These are phyloP conservation scores for Yamadazyma spencermartinsiae DNA, from an alignment of 1,139 yeast genomes.

Conservation along the genomic window DNA sequence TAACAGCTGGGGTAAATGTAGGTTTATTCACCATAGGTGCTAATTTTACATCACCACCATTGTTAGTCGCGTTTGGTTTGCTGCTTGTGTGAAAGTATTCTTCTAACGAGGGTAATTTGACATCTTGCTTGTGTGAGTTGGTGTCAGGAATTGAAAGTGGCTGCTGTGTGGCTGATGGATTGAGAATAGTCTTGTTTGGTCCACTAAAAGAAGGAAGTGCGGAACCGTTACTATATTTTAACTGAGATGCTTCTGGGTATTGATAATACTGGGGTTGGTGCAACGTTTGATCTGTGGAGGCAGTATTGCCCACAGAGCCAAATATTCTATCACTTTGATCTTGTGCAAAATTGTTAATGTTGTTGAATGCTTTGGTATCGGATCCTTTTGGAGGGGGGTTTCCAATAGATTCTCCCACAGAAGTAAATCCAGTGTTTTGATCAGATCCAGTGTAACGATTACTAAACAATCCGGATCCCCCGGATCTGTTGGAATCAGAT, in stretches of 20 bases:
- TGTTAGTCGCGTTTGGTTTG: slow-evolving; percentile 4
- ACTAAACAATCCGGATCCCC: slow-evolving; percentile 8
- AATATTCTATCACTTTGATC: slow-evolving; percentile 21
- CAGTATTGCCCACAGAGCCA: slow-evolving; percentile 11
- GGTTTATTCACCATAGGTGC: slow-evolving; percentile 17
- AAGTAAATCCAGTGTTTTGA: slow-evolving; percentile 9
- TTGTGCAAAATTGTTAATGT: slow-evolving; percentile 17
- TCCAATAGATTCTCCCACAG: slow-evolving; percentile 7
- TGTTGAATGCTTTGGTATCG: slow-evolving; percentile 6
- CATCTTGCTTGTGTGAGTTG: slow-evolving; percentile 1
- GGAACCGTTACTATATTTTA: slow-evolving; percentile 14
- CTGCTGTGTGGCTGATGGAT: neutral
- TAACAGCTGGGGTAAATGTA: slow-evolving; percentile 1
- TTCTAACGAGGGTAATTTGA: slow-evolving; percentile 20
- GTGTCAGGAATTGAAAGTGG: neutral
- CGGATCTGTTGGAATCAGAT: slow-evolving; percentile 3
- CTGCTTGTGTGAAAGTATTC: slow-evolving; percentile 14
- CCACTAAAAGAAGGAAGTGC: neutral
- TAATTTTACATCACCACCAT: slow-evolving; percentile 12
- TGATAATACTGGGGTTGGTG: slow-evolving; percentile 22
- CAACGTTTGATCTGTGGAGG: slow-evolving; percentile 7
- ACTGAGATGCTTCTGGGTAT: slow-evolving; percentile 26
- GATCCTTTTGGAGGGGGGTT: neutral
- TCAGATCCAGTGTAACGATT: slow-evolving; percentile 2
- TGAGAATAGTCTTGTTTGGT: neutral